These are phyloP conservation scores for Daedaleopsis sinensis DNA, from an alignment of 768 basidiomycete species.

Conservation along the genomic window DNA sequence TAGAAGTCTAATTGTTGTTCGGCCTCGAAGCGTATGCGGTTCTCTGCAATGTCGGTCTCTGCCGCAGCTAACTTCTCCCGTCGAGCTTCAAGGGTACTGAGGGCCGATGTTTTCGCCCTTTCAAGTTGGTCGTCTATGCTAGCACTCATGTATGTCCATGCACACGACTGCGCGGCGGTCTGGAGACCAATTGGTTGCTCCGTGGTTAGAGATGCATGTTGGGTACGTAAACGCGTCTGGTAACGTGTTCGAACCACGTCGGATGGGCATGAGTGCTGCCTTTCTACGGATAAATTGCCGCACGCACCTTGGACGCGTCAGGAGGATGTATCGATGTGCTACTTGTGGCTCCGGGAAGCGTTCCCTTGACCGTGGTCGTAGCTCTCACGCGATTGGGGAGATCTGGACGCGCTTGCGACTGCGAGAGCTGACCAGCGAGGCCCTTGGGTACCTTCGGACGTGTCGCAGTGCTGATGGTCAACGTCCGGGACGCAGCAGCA, in stretches of 20 bases:
- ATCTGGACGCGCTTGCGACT: conserved; percentile 7
- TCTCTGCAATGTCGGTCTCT: conserved; percentile 46
- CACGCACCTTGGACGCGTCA: conserved; percentile 6
- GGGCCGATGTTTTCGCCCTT: conserved; percentile 40
- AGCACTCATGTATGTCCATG: conserved; percentile 64
- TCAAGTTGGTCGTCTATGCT: conserved; percentile 55
- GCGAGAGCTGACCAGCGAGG: conserved; percentile 8
- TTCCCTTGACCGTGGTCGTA: conserved; percentile 14
- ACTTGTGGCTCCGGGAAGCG: conserved; percentile 4
- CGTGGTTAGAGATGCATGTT: not conserved
- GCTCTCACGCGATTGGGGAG: conserved; percentile 18
- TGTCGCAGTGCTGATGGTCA: conserved; percentile 2
- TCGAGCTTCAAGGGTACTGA: conserved; percentile 40
- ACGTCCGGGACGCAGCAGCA: conserved; percentile 4
- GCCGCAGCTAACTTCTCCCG: conserved; percentile 38
- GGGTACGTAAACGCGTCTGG: conserved; percentile 7
- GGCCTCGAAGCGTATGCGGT: conserved; percentile 45
- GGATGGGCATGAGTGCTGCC: not conserved
- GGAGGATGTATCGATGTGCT: not conserved
- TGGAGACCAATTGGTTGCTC: conserved; percentile 38
- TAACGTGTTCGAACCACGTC: not conserved
- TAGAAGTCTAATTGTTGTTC: conserved; percentile 47
- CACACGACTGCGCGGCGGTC: conserved; percentile 54
- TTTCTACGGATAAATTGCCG: not conserved
- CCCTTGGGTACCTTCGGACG: conserved; percentile 9